Conservation (phyloP, 495 filamentous ascomycete species). For the Penicillium diatomitis region DNA sequence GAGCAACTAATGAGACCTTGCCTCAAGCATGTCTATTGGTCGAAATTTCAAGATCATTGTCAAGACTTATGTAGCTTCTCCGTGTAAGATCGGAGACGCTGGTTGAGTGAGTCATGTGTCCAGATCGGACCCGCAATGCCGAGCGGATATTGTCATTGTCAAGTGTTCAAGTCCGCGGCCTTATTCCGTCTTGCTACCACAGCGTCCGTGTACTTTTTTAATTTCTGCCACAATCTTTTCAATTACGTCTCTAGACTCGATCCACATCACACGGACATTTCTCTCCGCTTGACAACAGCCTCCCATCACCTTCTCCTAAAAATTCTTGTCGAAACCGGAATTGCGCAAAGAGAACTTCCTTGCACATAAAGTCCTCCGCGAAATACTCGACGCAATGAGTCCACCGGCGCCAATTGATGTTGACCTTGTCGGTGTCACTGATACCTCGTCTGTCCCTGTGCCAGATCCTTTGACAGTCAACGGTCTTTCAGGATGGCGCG, state of each 20-base stretch:
- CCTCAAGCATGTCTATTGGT: too few species aligned
- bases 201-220: not conserved
- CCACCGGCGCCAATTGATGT: slow-evolving; percentile 35
- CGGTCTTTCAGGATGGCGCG: slow-evolving; percentile 58
- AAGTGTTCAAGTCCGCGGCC: slow-evolving; percentile 12
- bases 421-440: slow-evolving; percentile 27
- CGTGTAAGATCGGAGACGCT: not conserved
- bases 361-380: too few species aligned
- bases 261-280: too few species aligned
- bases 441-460: slow-evolving; percentile 29
- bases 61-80: too few species aligned
- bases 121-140: slow-evolving; percentile 7
- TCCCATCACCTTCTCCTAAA: too few species aligned
- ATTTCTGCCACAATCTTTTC: not conserved
- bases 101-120: slow-evolving; percentile 17
- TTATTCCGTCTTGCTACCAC: slow-evolving; percentile 9
- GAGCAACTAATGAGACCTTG: too few species aligned
- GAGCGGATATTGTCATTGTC: slow-evolving; percentile 11
- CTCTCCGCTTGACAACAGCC: too few species aligned
- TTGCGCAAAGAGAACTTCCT: too few species aligned
- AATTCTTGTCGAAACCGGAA: too few species aligned
- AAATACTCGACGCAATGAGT: slow-evolving; percentile 19
- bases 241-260: too few species aligned
- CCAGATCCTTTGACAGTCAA: slow-evolving; percentile 61
- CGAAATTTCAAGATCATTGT: too few species aligned